Evolutionary conservation across 2,329 filamentous ascomycete species (phyloP), one percentile per base, ranked within the genome.

Genomic region (Bertia moriformis): DNA sequence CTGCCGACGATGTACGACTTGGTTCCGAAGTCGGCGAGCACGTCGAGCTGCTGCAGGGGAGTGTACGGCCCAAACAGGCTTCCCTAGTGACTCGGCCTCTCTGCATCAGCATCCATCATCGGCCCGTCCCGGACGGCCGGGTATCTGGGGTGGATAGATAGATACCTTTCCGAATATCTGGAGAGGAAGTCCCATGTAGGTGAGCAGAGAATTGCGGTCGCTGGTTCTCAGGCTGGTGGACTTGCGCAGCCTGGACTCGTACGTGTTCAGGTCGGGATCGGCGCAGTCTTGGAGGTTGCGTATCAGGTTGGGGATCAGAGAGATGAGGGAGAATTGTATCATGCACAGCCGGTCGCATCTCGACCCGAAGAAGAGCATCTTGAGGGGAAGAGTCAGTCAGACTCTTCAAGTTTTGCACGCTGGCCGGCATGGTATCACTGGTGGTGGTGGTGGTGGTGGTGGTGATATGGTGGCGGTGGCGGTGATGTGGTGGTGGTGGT

Each of bases 331-430:
- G 63, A 96, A 98, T 58, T 98, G 91, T 61, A 94, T 88, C 83
- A 96, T 93, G 71, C 91, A 98, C 48, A 98, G 65, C 46, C 83
- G 74, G 59, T 98, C 91, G 59, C 91, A 96, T 49, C 87, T 78
- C n/a, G 89, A 87, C 44, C 91, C 88, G 51, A 96, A 98, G 64
- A 98, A 96, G 40, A 98, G 78, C 83, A 96, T 96, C 88, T 94
- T 42, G 36, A 14, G 19, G 18, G 35, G 4, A 39, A 18, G 14
- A 38, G n/a, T n/a, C n/a, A n/a, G n/a, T n/a, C n/a, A n/a, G n/a
- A n/a, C n/a, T 36, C 40, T 18, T 17, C 35, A 12, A 38, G n/a
- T n/a, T n/a, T n/a, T n/a, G n/a, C n/a, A n/a, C n/a, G n/a, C n/a
- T n/a, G n/a, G n/a, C n/a, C n/a, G n/a, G n/a, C n/a, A n/a, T n/a